phyloP scores from a whole-genome alignment of 306 rosid species.

The Malus sieversii region DNA sequence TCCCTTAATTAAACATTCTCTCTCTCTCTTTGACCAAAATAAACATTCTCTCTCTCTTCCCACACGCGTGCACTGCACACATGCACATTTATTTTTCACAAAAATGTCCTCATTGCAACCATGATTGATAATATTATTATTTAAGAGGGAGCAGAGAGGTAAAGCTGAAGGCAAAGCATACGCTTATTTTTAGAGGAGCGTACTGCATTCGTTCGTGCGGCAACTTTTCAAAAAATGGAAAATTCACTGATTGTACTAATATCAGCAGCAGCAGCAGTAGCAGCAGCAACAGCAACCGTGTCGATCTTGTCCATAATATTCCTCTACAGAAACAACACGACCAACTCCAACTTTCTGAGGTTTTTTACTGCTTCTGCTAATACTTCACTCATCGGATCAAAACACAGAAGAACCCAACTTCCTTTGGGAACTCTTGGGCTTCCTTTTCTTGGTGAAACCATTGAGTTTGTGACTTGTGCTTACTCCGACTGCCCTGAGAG shows the following conservation, averaged over 20 bases:
- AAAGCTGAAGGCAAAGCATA: conserved; percentile 32
- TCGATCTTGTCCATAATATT: conserved; percentile 31
- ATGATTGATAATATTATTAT: conserved; percentile 40
- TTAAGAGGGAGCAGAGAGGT: not conserved
- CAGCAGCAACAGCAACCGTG: conserved; percentile 21
- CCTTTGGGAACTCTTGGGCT: conserved; percentile 87
- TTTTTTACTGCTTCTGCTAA: too few relatives aligned
- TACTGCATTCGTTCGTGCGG: conserved; percentile 11
- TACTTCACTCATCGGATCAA: conserved; percentile 27
- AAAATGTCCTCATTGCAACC: conserved; percentile 32
- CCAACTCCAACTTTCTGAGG: not conserved
- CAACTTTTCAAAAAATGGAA: conserved; percentile 46
- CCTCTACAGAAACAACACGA: conserved; percentile 35
- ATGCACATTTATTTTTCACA: conserved; percentile 39
- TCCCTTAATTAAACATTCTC: conserved; percentile 2
- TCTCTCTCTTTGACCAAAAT: conserved; percentile 5
- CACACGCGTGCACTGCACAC: conserved; percentile 37
- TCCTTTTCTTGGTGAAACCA: conserved; percentile 88
- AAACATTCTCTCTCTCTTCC: conserved; percentile 21
- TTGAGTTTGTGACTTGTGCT: conserved; percentile 73
- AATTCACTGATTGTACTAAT: conserved; percentile 49
- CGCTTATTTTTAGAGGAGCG: conserved; percentile 15
- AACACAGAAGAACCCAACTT: conserved; percentile 32
- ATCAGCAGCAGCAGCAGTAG: not conserved
- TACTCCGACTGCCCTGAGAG: conserved; percentile 86